A percentile compares a stretch with the other conserved stretches of the same genome.
These are phyloP conservation scores for Colletotrichum euphorbiae DNA, from an alignment of 2,329 filamentous ascomycete species.

Conservation along the genomic window DNA sequence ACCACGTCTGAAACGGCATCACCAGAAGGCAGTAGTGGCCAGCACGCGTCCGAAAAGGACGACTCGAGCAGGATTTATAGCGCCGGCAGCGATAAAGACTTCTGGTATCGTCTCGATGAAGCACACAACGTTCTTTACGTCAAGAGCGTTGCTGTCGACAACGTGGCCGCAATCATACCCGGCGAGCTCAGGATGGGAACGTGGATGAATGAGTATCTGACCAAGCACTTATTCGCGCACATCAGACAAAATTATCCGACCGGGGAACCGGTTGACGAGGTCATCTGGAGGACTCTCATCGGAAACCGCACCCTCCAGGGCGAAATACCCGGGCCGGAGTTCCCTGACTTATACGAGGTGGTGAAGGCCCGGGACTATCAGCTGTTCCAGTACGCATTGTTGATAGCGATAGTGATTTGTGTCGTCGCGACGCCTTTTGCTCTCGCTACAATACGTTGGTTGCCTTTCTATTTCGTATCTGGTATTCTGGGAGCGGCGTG, in stretches of 20 bases:
- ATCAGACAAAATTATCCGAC: neutral
- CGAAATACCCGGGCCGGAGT: neutral
- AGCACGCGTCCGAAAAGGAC: neutral
- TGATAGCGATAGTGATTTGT: neutral
- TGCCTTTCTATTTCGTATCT: neutral
- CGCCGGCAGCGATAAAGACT: slow-evolving; percentile 6
- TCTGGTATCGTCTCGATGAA: neutral
- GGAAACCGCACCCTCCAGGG: slow-evolving; percentile 2
- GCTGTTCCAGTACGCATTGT: neutral
- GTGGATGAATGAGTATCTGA: neutral
- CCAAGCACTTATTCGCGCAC: neutral
- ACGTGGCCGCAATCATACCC: neutral
- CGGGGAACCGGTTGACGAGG: slow-evolving; percentile 8
- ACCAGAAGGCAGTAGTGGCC: neutral
- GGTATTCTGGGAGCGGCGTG: neutral
- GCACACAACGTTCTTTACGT: neutral
- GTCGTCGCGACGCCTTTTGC: neutral
- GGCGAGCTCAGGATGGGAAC: neutral
- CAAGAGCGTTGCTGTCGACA: neutral
- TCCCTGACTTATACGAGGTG: neutral
- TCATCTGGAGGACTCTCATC: slow-evolving; percentile 19
- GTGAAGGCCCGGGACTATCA: neutral
- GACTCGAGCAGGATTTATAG: neutral
- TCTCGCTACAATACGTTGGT: neutral
- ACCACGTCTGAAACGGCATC: neutral